A percentile compares a stretch with the other conserved stretches of the same genome.
These are phyloP conservation scores for Colletotrichum godetiae DNA, from an alignment of 2,329 filamentous ascomycete genomes.

Conservation along the genomic window DNA sequence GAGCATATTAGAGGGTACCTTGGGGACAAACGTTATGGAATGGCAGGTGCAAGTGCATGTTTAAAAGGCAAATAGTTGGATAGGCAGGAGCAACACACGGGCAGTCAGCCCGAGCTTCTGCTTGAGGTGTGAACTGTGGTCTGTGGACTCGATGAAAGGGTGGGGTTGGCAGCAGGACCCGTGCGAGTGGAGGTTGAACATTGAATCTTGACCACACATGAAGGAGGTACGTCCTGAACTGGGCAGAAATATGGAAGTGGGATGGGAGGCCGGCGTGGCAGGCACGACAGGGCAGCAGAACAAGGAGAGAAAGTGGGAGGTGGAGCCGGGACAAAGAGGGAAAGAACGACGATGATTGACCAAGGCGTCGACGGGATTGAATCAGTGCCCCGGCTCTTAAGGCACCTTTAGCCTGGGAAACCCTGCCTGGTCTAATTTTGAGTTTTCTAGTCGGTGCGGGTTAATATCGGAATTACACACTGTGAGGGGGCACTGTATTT, in stretches of 20 bases:
- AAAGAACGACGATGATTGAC: slow-evolving; percentile 11
- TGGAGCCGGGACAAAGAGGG: slow-evolving; percentile 7
- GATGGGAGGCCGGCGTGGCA: slow-evolving; percentile 6
- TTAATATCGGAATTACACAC: neutral
- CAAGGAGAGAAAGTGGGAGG: slow-evolving; percentile 31
- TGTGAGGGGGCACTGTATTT: slow-evolving; percentile 18
- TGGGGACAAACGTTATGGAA: neutral
- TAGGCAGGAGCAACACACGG: neutral
- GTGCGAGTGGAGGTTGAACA: neutral
- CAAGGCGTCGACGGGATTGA: slow-evolving; percentile 22
- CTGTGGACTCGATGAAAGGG: neutral
- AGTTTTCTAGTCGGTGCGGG: slow-evolving; percentile 28
- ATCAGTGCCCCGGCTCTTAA: slow-evolving; percentile 26
- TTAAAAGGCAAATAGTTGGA: neutral
- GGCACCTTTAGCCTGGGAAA: slow-evolving; percentile 20
- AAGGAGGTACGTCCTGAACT: slow-evolving; percentile 9
- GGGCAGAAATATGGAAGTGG: slow-evolving; percentile 22
- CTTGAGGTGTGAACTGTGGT: too few relatives aligned
- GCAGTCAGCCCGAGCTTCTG: neutral
- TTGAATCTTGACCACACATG: neutral
- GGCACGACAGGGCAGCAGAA: neutral
- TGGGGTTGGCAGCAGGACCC: neutral
- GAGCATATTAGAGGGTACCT: neutral
- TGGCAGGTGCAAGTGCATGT: neutral
- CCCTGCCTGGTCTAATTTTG: slow-evolving; percentile 31